Percentiles rank a stretch among this genome's conserved stretches.
phyloP scores from a whole-genome alignment of 1,139 yeast genomes.

The Lodderomyces metapsilosis region DNA sequence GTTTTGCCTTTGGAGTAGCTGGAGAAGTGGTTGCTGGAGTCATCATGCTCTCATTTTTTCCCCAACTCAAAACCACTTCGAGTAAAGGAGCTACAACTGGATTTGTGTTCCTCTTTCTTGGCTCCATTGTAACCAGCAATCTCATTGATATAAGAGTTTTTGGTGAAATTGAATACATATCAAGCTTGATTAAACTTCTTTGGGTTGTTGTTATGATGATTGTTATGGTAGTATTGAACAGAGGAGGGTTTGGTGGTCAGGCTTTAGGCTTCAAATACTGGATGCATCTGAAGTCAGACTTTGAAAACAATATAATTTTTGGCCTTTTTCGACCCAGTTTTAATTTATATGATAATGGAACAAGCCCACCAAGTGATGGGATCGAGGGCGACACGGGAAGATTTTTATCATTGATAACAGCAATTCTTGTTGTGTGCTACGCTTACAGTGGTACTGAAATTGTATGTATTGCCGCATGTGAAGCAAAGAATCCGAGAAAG shows the following conservation, averaged over 20 bases:
- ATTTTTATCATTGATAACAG: slow-evolving; percentile 61
- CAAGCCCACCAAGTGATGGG: slow-evolving; percentile 43
- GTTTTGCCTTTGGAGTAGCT: slow-evolving; percentile 72
- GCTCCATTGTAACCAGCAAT: slow-evolving; percentile 51
- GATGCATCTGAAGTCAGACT: slow-evolving; percentile 52
- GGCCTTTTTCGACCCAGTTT: slow-evolving; percentile 75
- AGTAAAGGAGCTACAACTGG: slow-evolving; percentile 56
- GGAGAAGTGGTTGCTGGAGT: slow-evolving; percentile 81
- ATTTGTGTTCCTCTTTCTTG: slow-evolving; percentile 61
- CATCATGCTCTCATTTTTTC: slow-evolving; percentile 68
- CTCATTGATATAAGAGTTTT: slow-evolving; percentile 67
- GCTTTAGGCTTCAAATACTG: slow-evolving; percentile 67
- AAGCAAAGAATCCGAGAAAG: slow-evolving; percentile 76
- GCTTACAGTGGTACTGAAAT: slow-evolving; percentile 82
- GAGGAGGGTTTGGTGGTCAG: slow-evolving; percentile 45
- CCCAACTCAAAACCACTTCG: slow-evolving; percentile 46
- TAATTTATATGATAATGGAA: slow-evolving; percentile 55
- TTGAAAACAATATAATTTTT: slow-evolving; percentile 49
- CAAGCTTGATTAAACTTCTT: slow-evolving; percentile 60
- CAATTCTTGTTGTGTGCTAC: slow-evolving; percentile 64
- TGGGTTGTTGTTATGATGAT: slow-evolving; percentile 56
- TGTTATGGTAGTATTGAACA: slow-evolving; percentile 61
- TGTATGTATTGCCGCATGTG: slow-evolving; percentile 84
- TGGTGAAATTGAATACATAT: slow-evolving; percentile 71
- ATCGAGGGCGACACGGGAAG: slow-evolving; percentile 66